phyloP scores from a whole-genome alignment of 2,329 filamentous ascomycete genomes.

The Aureobasidium mangrovei region DNA sequence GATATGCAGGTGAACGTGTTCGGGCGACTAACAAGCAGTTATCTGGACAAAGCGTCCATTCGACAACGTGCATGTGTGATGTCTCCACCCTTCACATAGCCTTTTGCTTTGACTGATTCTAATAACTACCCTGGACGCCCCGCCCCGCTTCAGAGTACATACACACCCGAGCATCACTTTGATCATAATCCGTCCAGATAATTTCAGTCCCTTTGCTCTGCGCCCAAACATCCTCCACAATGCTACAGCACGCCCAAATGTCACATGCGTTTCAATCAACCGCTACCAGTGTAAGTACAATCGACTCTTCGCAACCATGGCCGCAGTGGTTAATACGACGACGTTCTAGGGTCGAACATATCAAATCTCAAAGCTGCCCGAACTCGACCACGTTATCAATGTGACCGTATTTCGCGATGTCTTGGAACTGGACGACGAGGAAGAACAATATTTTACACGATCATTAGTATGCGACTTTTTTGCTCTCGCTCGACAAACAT shows the following conservation, averaged over 20 bases:
- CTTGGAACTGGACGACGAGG: slow-evolving; percentile 7
- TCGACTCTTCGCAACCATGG: not conserved
- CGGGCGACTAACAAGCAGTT: not conserved
- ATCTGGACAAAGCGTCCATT: not conserved
- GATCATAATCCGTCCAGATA: not conserved
- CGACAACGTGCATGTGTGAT: slow-evolving; percentile 2
- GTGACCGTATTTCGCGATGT: not conserved
- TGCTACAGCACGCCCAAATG: slow-evolving; percentile 10
- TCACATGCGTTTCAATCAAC: slow-evolving; percentile 2
- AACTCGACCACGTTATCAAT: slow-evolving; percentile 5
- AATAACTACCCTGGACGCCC: not conserved
- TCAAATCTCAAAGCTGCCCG: slow-evolving; percentile 3
- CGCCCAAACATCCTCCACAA: not conserved
- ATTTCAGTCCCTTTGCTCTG: not conserved
- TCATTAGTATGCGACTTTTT: slow-evolving; percentile 9
- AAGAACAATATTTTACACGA: slow-evolving; percentile 8
- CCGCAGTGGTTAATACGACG: not conserved
- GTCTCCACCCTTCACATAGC: slow-evolving; percentile 2
- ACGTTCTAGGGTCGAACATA: slow-evolving; percentile 4
- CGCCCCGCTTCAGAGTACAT: not conserved
- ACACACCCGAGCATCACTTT: not conserved
- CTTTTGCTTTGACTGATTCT: not conserved
- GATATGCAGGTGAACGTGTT: slow-evolving; percentile 9
- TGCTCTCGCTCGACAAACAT: not conserved
- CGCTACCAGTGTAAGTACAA: not conserved